Evolutionary conservation across 23 red algal species (phyloP), one percentile per base, ranked within the genome.

Genomic region (Gracilariopsis chorda): DNA sequence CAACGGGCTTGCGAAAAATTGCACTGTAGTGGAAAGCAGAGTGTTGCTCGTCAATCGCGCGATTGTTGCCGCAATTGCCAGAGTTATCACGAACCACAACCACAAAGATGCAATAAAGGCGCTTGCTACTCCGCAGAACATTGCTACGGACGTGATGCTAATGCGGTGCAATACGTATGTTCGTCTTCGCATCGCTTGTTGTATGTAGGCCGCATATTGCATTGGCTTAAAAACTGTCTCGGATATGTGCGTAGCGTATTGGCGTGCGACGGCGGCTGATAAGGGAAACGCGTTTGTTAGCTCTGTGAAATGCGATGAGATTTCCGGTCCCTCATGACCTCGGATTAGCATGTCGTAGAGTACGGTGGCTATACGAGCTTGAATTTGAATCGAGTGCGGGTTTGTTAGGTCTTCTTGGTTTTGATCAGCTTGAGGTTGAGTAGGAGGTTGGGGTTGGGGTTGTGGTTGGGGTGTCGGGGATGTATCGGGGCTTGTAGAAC

Each of bases 261-360:
- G 47, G 40, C 69, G 44, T 48, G 85, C 85, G 12, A 89, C 11
- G 3, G 12, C 46, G 17, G 68, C 85, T 7, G 85, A 43, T 55
- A 37, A 43, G 13, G 85, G 85, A 41, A 73, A 89, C 5, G 56
- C 51, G 24, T 36, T 58, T 42, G 69, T 45, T 21, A 89, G 53
- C 42, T 89, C 59, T 20, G 34, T 45, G 70, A 51, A 51, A 19
- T 73, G 46, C 33, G 65, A 16, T 53, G 51, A 43, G 32, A 53
- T 53, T n/a, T 53, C 52, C 0, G 76, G 11, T 36, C 33, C 47
- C 17, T 73, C 67, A 37, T 42, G 42, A 14, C 82, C 82, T 17
- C 68, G 85, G 42, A 89, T 42, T 72, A 60, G 27, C 47, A 63
- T 63, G 44, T 89, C 85, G 34, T 89, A 89, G 25, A 89, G 44